These are phyloP conservation scores for Limonomyces culmigenus DNA, from an alignment of 1,284 basidiomycete genomes.

Conservation along the genomic window DNA sequence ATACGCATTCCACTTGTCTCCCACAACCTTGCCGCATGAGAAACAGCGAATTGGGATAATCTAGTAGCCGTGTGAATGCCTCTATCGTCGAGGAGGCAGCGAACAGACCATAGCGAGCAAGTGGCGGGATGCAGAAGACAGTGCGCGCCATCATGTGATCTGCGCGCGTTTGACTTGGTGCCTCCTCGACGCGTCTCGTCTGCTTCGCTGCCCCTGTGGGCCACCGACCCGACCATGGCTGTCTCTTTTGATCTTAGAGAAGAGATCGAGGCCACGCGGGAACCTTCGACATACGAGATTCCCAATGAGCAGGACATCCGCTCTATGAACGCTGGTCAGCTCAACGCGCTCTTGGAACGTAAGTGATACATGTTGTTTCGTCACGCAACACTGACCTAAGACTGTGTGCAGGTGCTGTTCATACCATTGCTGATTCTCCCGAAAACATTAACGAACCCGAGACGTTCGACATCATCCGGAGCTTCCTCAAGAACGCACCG, in stretches of 20 bases:
- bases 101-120: background rate
- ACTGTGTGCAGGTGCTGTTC: constrained; percentile 44
- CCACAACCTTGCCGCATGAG: constrained; percentile 86
- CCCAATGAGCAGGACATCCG: constrained; percentile 46
- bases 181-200: no score
- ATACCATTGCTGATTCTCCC: constrained; percentile 54
- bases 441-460: constrained; percentile 47
- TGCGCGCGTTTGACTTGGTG: no score
- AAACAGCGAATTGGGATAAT: constrained; percentile 83
- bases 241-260: constrained; percentile 56
- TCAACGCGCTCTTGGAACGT: constrained; percentile 36
- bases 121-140: background rate
- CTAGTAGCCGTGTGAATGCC: constrained; percentile 24
- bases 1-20: constrained; percentile 85
- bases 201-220: background rate
- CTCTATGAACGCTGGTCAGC: constrained; percentile 21
- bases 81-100: no score
- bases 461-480: constrained; percentile 67
- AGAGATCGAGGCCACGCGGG: constrained; percentile 47
- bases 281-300: constrained; percentile 42
- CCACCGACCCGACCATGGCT: constrained; percentile 9
- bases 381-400: background rate
- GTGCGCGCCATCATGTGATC: background rate
- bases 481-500: constrained; percentile 55
- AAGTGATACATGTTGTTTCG: constrained; percentile 5